Percentiles rank a stretch among this genome's conserved stretches.
These are phyloP conservation scores for Apiotrichum siamense DNA, from an alignment of 1,284 basidiomycete genomes.

Conservation along the genomic window DNA sequence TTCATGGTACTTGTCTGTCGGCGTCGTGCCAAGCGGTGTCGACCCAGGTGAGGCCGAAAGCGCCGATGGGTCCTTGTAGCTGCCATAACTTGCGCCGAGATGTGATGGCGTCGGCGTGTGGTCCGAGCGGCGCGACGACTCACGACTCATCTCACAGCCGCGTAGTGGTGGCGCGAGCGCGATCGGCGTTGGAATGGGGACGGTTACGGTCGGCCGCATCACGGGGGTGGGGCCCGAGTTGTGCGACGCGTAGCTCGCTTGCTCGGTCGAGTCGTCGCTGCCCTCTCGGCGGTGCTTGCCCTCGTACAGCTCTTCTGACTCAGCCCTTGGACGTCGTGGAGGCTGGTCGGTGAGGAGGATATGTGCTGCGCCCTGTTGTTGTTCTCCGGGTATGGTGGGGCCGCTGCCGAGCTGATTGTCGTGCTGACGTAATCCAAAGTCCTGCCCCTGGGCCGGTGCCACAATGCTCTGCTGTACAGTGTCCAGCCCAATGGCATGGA, in stretches of 20 bases:
- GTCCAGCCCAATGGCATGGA: slow-evolving; percentile 10
- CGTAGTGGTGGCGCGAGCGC: neutral
- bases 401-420: neutral
- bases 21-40: neutral
- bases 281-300: neutral
- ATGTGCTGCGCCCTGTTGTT: neutral
- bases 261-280: neutral
- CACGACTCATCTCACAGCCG: neutral
- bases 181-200: neutral
- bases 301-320: no score
- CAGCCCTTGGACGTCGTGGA: no score
- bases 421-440: neutral
- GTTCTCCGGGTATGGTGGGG: no score
- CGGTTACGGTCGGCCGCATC: neutral
- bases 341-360: neutral
- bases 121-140: neutral
- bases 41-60: no score
- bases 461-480: slow-evolving; percentile 1
- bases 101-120: neutral
- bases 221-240: neutral
- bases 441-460: neutral
- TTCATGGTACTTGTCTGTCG: neutral
- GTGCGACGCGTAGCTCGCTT: neutral
- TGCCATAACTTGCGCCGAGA: neutral
- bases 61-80: neutral